Evolutionary conservation across 345 rosid genomes (phyloP), one percentile per base, ranked within the genome.

Genomic region (Reutealis trisperma): DNA sequence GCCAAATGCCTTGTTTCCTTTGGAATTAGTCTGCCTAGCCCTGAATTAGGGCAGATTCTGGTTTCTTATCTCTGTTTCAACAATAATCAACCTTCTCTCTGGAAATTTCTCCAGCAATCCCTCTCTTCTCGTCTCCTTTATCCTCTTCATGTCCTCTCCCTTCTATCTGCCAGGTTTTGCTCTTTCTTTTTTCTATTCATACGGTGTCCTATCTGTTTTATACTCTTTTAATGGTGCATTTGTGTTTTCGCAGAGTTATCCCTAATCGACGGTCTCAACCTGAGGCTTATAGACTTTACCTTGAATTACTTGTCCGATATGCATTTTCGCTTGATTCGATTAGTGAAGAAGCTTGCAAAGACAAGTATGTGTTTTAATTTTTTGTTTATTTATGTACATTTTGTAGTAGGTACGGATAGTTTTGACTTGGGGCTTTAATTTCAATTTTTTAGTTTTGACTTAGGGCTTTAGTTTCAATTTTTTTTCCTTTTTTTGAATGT

Each of bases 31-130:
- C 27, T 84, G n/a, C 86, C 90, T 1, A 71, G 82, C 52, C 71
- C 87, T 12, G 93, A 87, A 51, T 75, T 87, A 37, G 90, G 83
- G 45, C 75, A 84, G 54, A 58, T 83, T 13, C 55, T 89, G 30
- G 89, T 85, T n/a, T 78, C 86, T 11, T 74, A 67, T 60, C 85
- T 87, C 63, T 89, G 91, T 79, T 84, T 87, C 83, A 61, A 84
- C 72, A 76, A 83, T 80, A 82, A 80, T 71, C 81, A 82, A 21
- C 87, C 92, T 15, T 77, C 84, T 0, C 79, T 87, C 45, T 90
- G 93, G 93, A 90, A 88, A 77, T 82, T 88, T 51, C 79, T 90
- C 7, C 84, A 88, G 13, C 83, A 80, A 37, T 84, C 89, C 8
- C 70, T 90, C 32, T 78, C 87, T 47, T 87, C 81, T 16, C 82